A percentile compares a stretch with the other conserved stretches of the same genome.
These are phyloP conservation scores for Candida tetrigidarum DNA, from an alignment of 1,139 yeast genomes.

Conservation along the genomic window DNA sequence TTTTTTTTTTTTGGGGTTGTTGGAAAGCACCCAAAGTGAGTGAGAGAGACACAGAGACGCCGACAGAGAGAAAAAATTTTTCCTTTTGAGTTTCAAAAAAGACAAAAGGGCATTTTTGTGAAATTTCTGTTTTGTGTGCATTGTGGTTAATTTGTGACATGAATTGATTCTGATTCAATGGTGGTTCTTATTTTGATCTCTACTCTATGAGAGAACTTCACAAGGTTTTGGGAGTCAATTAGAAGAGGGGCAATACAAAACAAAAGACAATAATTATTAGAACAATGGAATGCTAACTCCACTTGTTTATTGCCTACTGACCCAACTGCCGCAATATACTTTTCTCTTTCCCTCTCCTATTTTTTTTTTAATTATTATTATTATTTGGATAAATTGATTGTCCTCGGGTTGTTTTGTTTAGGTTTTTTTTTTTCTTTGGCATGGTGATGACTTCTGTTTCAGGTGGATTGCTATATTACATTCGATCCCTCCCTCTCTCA, in stretches of 20 bases:
- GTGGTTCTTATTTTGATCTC: neutral
- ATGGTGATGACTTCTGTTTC: neutral
- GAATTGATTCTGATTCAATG: neutral
- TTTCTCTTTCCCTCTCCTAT: no score
- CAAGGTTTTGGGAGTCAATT: no score
- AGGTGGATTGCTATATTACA: neutral
- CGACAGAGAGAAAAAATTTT: neutral
- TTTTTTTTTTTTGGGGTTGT: neutral
- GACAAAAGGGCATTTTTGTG: no score
- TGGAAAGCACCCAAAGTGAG: neutral
- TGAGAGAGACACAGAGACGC: neutral
- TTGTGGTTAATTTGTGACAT: neutral
- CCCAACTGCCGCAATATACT: no score
- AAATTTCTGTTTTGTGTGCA: neutral
- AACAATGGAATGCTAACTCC: no score
- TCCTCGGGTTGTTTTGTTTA: neutral
- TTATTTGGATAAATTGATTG: no score
- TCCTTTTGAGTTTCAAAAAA: conserved; percentile 1
- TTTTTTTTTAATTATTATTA: neutral
- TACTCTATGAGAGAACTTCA: no score
- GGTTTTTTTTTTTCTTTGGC: neutral
- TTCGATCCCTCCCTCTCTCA: neutral
- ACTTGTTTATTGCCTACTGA: no score
- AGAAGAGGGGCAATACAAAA: no score
- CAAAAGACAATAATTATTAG: no score